Conservation (phyloP, 495 filamentous ascomycete genomes). For the Thermothielavioides terrestris region DNA sequence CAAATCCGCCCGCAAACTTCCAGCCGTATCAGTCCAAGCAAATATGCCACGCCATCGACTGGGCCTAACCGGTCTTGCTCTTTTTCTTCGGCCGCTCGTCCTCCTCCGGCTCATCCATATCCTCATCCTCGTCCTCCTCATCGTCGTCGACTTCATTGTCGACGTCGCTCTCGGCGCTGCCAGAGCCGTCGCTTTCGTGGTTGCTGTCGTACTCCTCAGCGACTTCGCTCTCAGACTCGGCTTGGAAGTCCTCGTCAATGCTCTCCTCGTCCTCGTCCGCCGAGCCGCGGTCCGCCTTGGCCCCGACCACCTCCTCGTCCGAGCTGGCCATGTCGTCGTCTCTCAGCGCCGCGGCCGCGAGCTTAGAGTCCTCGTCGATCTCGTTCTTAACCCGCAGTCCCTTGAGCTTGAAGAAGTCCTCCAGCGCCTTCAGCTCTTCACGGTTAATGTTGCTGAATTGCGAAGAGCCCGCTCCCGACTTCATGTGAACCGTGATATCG, state of each 20-base stretch:
- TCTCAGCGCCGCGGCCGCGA: slow-evolving; percentile 73
- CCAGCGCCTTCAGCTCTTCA: slow-evolving; percentile 91
- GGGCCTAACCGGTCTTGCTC: slow-evolving; percentile 34
- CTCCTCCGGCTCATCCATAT: slow-evolving; percentile 28
- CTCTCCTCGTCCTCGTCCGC: slow-evolving; percentile 95
- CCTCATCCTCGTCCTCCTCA: slow-evolving; percentile 26
- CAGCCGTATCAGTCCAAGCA: too few species aligned
- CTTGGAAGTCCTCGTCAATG: slow-evolving; percentile 91
- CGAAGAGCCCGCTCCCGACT: slow-evolving; percentile 64
- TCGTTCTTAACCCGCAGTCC: slow-evolving; percentile 94
- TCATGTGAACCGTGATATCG: slow-evolving; percentile 86
- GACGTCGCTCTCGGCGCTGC: slow-evolving; percentile 47
- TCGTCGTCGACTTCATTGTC: slow-evolving; percentile 41
- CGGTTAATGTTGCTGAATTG: slow-evolving; percentile 99
- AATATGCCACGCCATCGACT: not conserved
- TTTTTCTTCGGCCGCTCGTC: slow-evolving; percentile 42
- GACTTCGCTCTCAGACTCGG: slow-evolving; percentile 83
- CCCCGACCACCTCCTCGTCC: slow-evolving; percentile 75
- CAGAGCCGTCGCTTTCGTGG: slow-evolving; percentile 75
- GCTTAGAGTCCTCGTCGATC: slow-evolving; percentile 54
- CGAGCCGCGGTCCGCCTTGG: slow-evolving; percentile 69
- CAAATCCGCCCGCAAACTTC: not conserved
- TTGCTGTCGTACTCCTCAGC: slow-evolving; percentile 92
- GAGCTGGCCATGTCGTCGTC: slow-evolving; percentile 67
- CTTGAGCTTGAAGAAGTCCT: slow-evolving; percentile 93